Base-by-base conservation (phyloP, 495 filamentous ascomycete genomes). In the Aspergillus olivimuriae region DNA sequence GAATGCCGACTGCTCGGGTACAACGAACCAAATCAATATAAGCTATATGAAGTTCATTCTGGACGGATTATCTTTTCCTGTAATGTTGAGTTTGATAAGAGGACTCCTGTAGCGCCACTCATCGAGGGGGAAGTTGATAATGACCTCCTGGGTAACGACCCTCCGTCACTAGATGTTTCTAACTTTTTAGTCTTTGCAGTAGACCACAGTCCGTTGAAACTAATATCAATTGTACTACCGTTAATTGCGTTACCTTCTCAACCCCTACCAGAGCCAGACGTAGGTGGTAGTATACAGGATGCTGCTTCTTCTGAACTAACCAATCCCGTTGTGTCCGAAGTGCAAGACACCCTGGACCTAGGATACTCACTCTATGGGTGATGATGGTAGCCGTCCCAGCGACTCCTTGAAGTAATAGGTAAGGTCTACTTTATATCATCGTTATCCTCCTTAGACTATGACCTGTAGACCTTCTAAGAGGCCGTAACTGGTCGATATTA, bases 11-110 rank as follows among this genome's bases (percentile, higher is more conserved):
- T 35, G 33, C 33, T 35, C 33, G 33, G 34, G 34, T 37, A 37
- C 34, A 37, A 18, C 10, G 34, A 37, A 11, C 34, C 34, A 20
- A 37, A 37, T 37, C 34, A 37, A 37, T 37, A 37, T 37, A 37
- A 37, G 10, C 10, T 37, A 10, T 37, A 37, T 18, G 34, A 37
- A 19, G 10, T 37, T 18, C 34, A 37, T 37, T 37, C 34, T 10
- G 34, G 34, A 3, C 34, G 34, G 34, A 37, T 37, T 19, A 8
- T 37, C 34, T 37, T 37, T 37, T 37, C 34, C 34, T 18, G 34
- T 37, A 18, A 37, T 18, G 34, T 37, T 1, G 34, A 37, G 34
- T 37, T 37, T 18, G 34, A 37, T 37, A 19, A 37, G 34, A 37
- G 34, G 34, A 37, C 34, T 18, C 34, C 34, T 1, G 34, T 37